Evolutionary conservation across 768 basidiomycete species (phyloP), one percentile per base, ranked within the genome.

Genomic region (Boletus rubroflammeus): DNA sequence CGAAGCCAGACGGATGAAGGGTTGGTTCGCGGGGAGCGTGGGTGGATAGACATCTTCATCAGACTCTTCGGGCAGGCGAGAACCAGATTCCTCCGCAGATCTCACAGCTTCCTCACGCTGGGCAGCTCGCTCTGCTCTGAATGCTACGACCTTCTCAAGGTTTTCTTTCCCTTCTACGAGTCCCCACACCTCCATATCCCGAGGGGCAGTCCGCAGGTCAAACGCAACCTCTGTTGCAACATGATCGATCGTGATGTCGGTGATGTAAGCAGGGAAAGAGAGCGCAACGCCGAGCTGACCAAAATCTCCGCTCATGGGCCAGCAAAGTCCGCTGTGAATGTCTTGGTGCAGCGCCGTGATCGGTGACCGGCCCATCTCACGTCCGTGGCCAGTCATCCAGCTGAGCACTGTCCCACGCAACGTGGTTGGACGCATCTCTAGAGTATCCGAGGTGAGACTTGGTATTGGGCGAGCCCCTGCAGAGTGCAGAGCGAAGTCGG

Each of bases 121-220:
- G 49, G 66, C 66, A 34, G 67, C 71, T 64, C 73, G 76, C 66
- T 78, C 75, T 57, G 71, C 77, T 58, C 72, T 74, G 76, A 85
- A 90, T 50, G 72, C 78, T 26, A 63, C 64, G 28, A 90, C 75
- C 67, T 84, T 88, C 34, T 70, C 79, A 6, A 83, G 51, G 60
- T 94, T 90, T 3, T 90, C 87, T 47, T 64, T 56, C 10, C 89
- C 90, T 59, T 97, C 93, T 32, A 96, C 81, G 59, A 93, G 70
- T 0, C 85, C 94, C 94, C 93, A 96, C 5, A 96, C 81, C 61
- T 97, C 92, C 83, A 98, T 90, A 40, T 86, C 77, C 54, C 81
- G 76, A 40, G 96, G 96, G 2, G 93, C 92, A 38, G 84, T 85
- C 36, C 84, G 76, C 72, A 90, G 77, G 61, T 95, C 91, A 65